Evolutionary conservation across 805 yeast species (phyloP), one percentile per base, ranked within the genome.

Genomic region (Candida endomychidarum): DNA sequence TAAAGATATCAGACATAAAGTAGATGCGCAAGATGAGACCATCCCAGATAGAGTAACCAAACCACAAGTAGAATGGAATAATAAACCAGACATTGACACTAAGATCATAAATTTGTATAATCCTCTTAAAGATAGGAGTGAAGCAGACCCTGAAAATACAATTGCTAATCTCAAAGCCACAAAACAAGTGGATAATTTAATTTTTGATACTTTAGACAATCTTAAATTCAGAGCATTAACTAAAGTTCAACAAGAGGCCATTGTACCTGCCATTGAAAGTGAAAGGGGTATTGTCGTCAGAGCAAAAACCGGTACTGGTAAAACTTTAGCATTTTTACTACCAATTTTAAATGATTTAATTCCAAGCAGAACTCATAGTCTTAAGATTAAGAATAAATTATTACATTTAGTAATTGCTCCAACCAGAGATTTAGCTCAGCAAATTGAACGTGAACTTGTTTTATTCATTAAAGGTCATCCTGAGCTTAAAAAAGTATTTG

Each of bases 221-320:
- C 64, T 77, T 43, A 75, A 78, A 2, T 79, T 74, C 52, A 59
- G 59, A 5, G 65, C 70, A 9, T 68, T 86, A 49, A 85, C 93
- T 1, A 76, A 81, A 3, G 91, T 85, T 20, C 95, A 86, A 58
- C 74, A 76, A 42, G 67, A 72, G 48, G 69, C 89, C 9, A 71
- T 85, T 32, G 65, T 72, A 34, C 83, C 86, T 16, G 71, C 78
- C 29, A 62, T 84, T 27, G 53, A 66, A 11, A 66, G 69, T 27
- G 66, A 73, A n/a, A 63, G 67, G 22, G 90, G 91, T 48, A 70
- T 87, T 30, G 87, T 89, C 16, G 89, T 88, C 26, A 74, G 95
- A 53, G 96, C 97, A 19, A 87, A 87, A 60, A 89, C 97, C 3
- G 97, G 97, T 58, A 89, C 97, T 2, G 97, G 97, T 54, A 89